phyloP scores from a whole-genome alignment of 441 rosid genomes.

The Adansonia madagascariensis region DNA sequence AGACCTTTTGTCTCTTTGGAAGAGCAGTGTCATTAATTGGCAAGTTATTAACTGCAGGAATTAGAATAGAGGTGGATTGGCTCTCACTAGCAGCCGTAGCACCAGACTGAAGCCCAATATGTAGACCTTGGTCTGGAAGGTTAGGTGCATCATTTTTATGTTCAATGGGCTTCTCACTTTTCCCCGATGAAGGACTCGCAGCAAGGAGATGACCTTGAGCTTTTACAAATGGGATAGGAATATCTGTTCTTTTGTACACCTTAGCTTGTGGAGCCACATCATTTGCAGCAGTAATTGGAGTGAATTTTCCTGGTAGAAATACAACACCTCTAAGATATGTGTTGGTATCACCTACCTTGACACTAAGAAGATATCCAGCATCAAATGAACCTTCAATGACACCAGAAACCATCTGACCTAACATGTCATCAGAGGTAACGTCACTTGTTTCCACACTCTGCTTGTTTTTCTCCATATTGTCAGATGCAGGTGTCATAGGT shows the following conservation, averaged over 20 bases:
- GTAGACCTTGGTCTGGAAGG: constrained; percentile 34
- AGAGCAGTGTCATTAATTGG: constrained; percentile 29
- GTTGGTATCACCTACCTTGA: constrained; percentile 57
- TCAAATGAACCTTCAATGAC: constrained; percentile 74
- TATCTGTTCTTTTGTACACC: constrained; percentile 57
- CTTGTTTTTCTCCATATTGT: constrained; percentile 38
- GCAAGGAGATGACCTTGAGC: constrained; percentile 28
- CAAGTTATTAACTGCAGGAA: constrained; percentile 37
- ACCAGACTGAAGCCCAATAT: constrained; percentile 32
- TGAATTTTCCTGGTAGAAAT: constrained; percentile 54
- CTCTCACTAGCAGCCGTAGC: constrained; percentile 31
- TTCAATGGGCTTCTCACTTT: constrained; percentile 44
- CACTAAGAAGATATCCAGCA: constrained; percentile 72
- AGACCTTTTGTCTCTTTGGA: constrained; percentile 29
- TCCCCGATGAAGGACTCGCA: constrained; percentile 33
- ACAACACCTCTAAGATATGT: constrained; percentile 66
- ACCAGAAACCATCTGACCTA: constrained; percentile 68
- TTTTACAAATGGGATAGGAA: constrained; percentile 44
- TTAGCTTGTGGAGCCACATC: constrained; percentile 74
- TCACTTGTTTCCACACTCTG: constrained; percentile 29
- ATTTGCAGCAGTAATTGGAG: constrained; percentile 58
- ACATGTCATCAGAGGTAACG: constrained; percentile 39
- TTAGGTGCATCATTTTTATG: constrained; percentile 30
- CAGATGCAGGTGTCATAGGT: constrained; percentile 38
- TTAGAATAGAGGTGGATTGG: constrained; percentile 37